Base-by-base conservation (phyloP, 1,139 yeast genomes). In the Pichiaceae sp. region DNA sequence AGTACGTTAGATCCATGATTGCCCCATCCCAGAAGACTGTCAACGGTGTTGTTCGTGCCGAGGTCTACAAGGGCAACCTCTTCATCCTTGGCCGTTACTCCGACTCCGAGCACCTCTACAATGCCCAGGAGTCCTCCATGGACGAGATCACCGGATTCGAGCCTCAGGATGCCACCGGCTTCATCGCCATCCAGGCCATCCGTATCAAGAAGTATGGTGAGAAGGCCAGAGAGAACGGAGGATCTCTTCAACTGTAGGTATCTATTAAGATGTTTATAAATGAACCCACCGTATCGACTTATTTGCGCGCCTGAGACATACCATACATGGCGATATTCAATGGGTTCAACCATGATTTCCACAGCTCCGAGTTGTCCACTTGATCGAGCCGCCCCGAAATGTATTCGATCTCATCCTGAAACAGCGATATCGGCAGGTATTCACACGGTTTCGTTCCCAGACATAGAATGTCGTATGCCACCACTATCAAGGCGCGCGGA, bases 141-240 rank as follows among this genome's bases (percentile, higher is more conserved):
- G 98, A 91, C 65, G 97, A 91, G 68, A 78, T 91, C 57, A 89
- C 97, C 42, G 98, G 96, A 42, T 91, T 91, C 73, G 81, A 86
- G 54, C 98, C 98, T 44, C 89, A 84, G 62, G 97, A 91, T 63
- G 86, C 98, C 45, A 71, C 94, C 46, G 98, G 98, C 41, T 91
- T 91, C 75, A 91, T 91, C 65, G 87, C 96, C 52, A 95, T 91
- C 51, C 96, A 91, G 73, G 84, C 97, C 46, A 91, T 91, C 63
- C 86, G 98, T 74, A 83, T 91, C 61, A 91, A 91, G 75, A 91
- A 91, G 70, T 91, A 84, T 63, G 98, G 98, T 65, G 94, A 87
- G 66, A 76, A 94, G 56, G 94, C 87, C 61, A 79, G 84, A 66
- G 89, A 79, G 61, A 78, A 76, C 55, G 84, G 81, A 41, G 66